phyloP scores from a whole-genome alignment of 805 yeast species.

The Metschnikowia matae region DNA sequence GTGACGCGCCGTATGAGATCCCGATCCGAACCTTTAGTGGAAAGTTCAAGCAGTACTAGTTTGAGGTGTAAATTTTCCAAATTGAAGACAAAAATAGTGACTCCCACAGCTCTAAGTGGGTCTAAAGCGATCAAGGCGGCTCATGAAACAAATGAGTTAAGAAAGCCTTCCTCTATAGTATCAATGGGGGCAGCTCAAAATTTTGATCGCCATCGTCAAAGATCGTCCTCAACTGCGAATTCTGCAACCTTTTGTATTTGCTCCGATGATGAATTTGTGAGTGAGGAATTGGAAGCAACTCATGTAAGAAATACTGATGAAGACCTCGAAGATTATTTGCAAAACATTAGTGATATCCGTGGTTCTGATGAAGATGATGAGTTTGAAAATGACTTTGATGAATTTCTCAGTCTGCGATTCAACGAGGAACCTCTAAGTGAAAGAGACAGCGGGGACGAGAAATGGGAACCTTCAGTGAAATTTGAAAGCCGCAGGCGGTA shows the following conservation, averaged over 20 bases:
- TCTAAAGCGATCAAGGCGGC: background rate
- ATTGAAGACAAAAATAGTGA: constrained; percentile 6
- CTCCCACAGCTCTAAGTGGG: background rate
- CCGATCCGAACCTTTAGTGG: constrained; percentile 11
- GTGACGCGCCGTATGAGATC: constrained; percentile 10
- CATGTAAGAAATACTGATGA: constrained; percentile 17
- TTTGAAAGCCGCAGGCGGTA: constrained; percentile 34
- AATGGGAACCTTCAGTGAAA: constrained; percentile 50
- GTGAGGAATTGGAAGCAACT: background rate
- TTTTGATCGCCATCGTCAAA: background rate
- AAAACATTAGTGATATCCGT: constrained; percentile 25
- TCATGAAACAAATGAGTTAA: background rate
- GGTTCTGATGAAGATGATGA: constrained; percentile 30
- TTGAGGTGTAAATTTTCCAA: constrained; percentile 7
- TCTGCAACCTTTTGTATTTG: background rate
- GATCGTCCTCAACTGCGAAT: background rate
- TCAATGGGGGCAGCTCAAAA: background rate
- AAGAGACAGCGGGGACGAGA: constrained; percentile 11
- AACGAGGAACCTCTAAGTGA: background rate
- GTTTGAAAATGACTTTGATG: constrained; percentile 7
- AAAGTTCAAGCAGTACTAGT: constrained; percentile 6
- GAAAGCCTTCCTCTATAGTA: background rate
- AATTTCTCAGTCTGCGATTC: background rate
- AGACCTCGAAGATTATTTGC: constrained; percentile 28
- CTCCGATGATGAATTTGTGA: constrained; percentile 1